phyloP scores from a whole-genome alignment of 371 early-diverging fungal species.

The Chytridiales sp. region DNA sequence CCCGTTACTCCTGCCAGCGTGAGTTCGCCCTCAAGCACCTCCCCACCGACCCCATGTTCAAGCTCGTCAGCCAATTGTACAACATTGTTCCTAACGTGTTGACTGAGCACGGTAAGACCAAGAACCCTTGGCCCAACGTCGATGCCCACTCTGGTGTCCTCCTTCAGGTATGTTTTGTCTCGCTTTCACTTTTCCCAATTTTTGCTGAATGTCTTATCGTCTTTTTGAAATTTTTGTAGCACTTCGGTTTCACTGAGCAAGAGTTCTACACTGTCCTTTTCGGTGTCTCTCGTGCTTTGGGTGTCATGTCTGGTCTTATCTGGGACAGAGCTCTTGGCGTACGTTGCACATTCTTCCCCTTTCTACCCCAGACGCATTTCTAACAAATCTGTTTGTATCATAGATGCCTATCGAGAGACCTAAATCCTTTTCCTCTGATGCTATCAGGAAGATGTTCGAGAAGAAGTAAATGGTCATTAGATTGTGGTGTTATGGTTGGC shows the following conservation, averaged over 20 bases:
- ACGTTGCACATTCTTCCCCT: too few relatives aligned
- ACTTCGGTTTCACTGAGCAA: conserved; percentile 96
- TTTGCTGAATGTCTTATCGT: not conserved
- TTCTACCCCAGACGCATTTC: too few relatives aligned
- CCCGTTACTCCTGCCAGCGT: conserved; percentile 97
- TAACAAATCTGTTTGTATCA: not conserved
- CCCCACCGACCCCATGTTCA: conserved; percentile 94
- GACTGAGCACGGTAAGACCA: conserved; percentile 98
- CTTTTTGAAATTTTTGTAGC: conserved; percentile 50
- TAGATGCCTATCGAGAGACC: conserved; percentile 50
- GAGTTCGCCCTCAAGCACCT: conserved; percentile 98
- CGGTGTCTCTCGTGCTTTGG: conserved; percentile 96
- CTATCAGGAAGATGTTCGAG: conserved; percentile 60
- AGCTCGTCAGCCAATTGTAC: conserved; percentile 93
- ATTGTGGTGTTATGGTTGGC: too few relatives aligned
- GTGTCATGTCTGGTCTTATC: conserved; percentile 90
- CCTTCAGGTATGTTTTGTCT: conserved; percentile 48
- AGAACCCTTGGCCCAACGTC: conserved; percentile 99
- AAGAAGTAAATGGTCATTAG: conserved; percentile 39
- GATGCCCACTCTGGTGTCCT: conserved; percentile 98
- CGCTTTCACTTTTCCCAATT: not conserved
- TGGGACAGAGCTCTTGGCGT: conserved; percentile 96
- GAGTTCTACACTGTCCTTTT: conserved; percentile 99
- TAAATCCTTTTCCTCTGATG: conserved; percentile 87
- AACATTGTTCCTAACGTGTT: conserved; percentile 95